Evolutionary conservation across 75 land plant genomes (phyloP).

Genomic region (Isoetes taiwanensis): DNA sequence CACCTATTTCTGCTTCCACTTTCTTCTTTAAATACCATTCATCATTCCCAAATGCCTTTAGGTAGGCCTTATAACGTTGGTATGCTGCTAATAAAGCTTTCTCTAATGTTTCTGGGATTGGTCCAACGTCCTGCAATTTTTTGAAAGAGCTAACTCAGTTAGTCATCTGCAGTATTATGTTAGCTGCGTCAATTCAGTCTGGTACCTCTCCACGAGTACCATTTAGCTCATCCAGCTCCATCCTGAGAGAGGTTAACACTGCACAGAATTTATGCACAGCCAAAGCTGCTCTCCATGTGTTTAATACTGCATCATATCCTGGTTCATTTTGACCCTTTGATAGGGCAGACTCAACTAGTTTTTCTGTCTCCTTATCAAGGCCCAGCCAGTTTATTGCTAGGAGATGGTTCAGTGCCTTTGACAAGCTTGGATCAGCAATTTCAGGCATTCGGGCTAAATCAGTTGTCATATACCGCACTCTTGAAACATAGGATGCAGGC

Average conservation of each 20-base stretch:
- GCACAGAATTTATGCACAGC: conserved; percentile 68
- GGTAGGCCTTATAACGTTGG: conserved; percentile 44
- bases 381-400: conserved; percentile 65
- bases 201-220: conserved; percentile 86
- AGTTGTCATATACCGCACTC: conserved; percentile 30
- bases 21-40: conserved; percentile 76
- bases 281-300: conserved; percentile 70
- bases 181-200: background rate
- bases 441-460: conserved; percentile 39
- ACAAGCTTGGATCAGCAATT: conserved; percentile 44
- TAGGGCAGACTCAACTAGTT: conserved; percentile 42
- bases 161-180: background rate
- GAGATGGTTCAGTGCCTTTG: conserved; percentile 44
- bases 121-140: conserved; percentile 58
- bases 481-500: no score
- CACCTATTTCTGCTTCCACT: conserved; percentile 75
- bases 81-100: conserved; percentile 49
- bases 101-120: conserved; percentile 35
- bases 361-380: conserved; percentile 35
- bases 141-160: background rate
- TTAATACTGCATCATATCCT: conserved; percentile 46
- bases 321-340: conserved; percentile 44
- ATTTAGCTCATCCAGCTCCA: conserved; percentile 60
- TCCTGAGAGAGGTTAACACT: conserved; percentile 41
- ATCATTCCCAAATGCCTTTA: conserved; percentile 68